Evolutionary conservation across 2,329 filamentous ascomycete genomes (phyloP).

Genomic region (Neonectria faginata): DNA sequence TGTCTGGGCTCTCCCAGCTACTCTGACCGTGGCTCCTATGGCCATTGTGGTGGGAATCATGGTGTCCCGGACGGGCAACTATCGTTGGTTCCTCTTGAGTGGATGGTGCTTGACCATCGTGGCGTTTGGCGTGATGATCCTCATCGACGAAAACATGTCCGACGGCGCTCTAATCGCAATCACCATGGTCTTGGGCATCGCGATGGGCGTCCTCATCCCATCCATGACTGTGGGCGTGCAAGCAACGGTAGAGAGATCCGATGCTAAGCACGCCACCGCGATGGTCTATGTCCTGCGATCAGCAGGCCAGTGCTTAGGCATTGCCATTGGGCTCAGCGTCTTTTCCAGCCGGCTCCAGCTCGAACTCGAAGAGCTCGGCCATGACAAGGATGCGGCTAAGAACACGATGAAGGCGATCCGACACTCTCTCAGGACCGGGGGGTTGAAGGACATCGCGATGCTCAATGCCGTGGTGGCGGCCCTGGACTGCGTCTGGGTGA

Average conservation of each 20-base stretch:
- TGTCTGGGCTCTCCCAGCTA: slow-evolving; percentile 68
- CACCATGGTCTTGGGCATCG: slow-evolving; percentile 69
- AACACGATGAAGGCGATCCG: slow-evolving; percentile 40
- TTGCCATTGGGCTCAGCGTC: slow-evolving; percentile 43
- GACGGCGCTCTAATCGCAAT: slow-evolving; percentile 70
- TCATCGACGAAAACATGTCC: slow-evolving; percentile 61
- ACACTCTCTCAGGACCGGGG: slow-evolving; percentile 33
- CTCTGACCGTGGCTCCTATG: slow-evolving; percentile 72
- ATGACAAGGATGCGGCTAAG: slow-evolving; percentile 27
- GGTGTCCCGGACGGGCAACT: slow-evolving; percentile 67
- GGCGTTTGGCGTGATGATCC: slow-evolving; percentile 66
- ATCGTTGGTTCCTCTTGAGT: slow-evolving; percentile 69
- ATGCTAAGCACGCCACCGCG: slow-evolving; percentile 41
- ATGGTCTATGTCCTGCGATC: slow-evolving; percentile 45
- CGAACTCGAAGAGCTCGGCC: slow-evolving; percentile 29
- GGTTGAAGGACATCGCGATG: slow-evolving; percentile 21
- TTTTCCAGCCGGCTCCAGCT: slow-evolving; percentile 40
- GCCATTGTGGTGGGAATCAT: slow-evolving; percentile 66
- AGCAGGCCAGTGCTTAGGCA: slow-evolving; percentile 45
- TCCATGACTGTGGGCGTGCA: slow-evolving; percentile 73
- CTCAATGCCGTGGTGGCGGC: slow-evolving; percentile 33
- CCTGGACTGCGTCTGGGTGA: slow-evolving; percentile 37
- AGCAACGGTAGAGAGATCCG: slow-evolving; percentile 52
- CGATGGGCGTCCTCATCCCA: slow-evolving; percentile 74
- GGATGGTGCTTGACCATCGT: slow-evolving; percentile 72